Evolutionary conservation across 2,329 filamentous ascomycete species (phyloP), one percentile per base, ranked within the genome.

Genomic region (Colletotrichum horii): DNA sequence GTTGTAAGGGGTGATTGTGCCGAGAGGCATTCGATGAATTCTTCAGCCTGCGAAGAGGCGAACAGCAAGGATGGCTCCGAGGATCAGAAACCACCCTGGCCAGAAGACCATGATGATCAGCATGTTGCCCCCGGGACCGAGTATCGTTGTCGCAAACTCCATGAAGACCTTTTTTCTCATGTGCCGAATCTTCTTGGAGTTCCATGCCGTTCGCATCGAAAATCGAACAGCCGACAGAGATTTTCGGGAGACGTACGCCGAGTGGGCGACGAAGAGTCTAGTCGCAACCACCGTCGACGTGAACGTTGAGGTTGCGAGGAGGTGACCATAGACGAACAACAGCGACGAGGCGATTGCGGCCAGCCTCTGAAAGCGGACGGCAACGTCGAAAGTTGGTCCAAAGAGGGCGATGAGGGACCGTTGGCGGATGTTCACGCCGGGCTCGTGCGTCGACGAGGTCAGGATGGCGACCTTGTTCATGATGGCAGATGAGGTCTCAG

Each of bases 71-170:
- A 80, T 76, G n/a, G 81, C 77, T 8, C 84, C 80, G 3, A 79
- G 87, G 34, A 91, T 74, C 32, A 91, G 75, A 74, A 86, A 82
- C 90, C 90, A 91, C 0, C 90, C 90, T 0, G 90, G 90, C 90
- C 90, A 92, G 78, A 92, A 89, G 77, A 91, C 76, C 74, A 91
- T 61, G 36, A 91, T 80, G 76, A 88, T 84, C 71, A 91, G 61
- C 34, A 82, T 79, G 76, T 90, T 90, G 7, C 85, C 86, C 28
- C 87, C 85, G 8, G 86, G 85, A 5, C 89, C 89, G 26, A 92
- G 84, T 48, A 91, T 83, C 66, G 88, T 84, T 65, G 87, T 83
- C 73, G 87, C 88, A 71, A 91, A 86, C 80, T 91, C 90, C 77
- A 88, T 88, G 71, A 88, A 87, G 70, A 90, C 76, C 77, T 87